A percentile compares a stretch with the other conserved stretches of the same genome.
These are phyloP conservation scores for Psophocarpus tetragonolobus DNA, from an alignment of 306 rosid species.

Conservation along the genomic window DNA sequence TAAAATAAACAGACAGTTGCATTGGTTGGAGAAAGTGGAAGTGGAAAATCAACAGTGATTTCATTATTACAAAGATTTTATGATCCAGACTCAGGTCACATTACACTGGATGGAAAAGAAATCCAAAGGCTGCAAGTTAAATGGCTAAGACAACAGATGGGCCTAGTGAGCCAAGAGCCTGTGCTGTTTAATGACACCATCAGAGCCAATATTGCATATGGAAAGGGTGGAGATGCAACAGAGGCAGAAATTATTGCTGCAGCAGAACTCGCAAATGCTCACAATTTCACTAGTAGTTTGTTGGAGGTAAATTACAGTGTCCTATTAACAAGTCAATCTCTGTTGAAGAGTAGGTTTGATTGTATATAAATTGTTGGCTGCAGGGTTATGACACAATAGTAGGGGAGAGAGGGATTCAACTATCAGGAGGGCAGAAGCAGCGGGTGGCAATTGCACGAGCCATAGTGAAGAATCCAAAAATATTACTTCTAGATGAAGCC, in stretches of 20 bases:
- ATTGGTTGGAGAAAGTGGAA: constrained; percentile 83
- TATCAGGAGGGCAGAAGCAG: constrained; percentile 86
- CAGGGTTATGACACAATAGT: constrained; percentile 71
- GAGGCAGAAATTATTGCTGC: constrained; percentile 69
- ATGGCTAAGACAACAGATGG: constrained; percentile 82
- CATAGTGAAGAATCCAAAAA: constrained; percentile 61
- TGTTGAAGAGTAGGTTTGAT: neutral
- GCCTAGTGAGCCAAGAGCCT: constrained; percentile 81
- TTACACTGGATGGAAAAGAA: constrained; percentile 63
- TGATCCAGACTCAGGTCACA: constrained; percentile 65
- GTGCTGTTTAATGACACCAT: constrained; percentile 72
- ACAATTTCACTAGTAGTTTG: constrained; percentile 63
- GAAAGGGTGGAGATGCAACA: constrained; percentile 59
- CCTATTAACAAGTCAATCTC: neutral
- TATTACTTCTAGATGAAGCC: constrained; percentile 73
- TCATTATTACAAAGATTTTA: constrained; percentile 73
- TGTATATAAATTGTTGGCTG: too few species aligned
- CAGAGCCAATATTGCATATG: constrained; percentile 67
- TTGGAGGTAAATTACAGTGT: constrained; percentile 51
- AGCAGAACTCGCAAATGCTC: constrained; percentile 71
- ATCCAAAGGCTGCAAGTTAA: constrained; percentile 57
- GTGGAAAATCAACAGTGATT: constrained; percentile 81
- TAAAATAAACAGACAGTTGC: constrained; percentile 67
- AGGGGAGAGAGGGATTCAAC: constrained; percentile 73
- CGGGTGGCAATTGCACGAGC: constrained; percentile 82